Percentiles rank a stretch among this genome's conserved stretches.
Conservation (phyloP, 345 rosid genomes). For the Populus deltoides region DNA sequence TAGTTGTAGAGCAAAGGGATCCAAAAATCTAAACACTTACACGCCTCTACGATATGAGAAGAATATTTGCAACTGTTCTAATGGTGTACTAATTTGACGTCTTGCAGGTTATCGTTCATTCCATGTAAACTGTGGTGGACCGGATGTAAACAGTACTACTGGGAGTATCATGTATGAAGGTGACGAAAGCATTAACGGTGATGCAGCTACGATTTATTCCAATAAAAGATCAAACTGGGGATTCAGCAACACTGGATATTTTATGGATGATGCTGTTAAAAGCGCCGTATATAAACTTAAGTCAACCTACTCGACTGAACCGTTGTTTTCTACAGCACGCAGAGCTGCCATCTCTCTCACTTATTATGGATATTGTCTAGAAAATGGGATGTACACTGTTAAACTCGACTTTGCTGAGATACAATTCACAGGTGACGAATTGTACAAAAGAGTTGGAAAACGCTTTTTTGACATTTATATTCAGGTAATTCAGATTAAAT, state of each 20-base stretch:
- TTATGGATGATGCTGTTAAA: neutral
- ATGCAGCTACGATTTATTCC: neutral
- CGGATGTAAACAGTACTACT: no score
- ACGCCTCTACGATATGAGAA: no score
- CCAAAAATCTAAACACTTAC: no score
- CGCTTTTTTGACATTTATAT: slow-evolving; percentile 4
- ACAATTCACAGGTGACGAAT: neutral
- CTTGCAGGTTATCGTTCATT: no score
- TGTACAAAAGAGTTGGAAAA: neutral
- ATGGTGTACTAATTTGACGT: no score
- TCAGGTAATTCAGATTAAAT: neutral
- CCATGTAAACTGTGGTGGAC: no score
- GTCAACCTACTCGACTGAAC: no score
- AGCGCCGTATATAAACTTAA: no score
- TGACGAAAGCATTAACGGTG: neutral
- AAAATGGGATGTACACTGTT: slow-evolving; percentile 5
- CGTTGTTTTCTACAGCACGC: neutral
- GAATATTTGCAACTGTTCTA: no score
- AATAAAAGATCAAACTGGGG: neutral
- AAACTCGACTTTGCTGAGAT: slow-evolving; percentile 14
- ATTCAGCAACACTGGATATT: slow-evolving; percentile 3
- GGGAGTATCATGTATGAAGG: no score
- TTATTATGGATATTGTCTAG: slow-evolving; percentile 1
- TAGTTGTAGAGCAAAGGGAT: no score
- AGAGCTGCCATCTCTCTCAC: neutral